A percentile compares a stretch with the other conserved stretches of the same genome.
phyloP scores from a whole-genome alignment of 2,329 filamentous ascomycete genomes.

The Coniella vitis region DNA sequence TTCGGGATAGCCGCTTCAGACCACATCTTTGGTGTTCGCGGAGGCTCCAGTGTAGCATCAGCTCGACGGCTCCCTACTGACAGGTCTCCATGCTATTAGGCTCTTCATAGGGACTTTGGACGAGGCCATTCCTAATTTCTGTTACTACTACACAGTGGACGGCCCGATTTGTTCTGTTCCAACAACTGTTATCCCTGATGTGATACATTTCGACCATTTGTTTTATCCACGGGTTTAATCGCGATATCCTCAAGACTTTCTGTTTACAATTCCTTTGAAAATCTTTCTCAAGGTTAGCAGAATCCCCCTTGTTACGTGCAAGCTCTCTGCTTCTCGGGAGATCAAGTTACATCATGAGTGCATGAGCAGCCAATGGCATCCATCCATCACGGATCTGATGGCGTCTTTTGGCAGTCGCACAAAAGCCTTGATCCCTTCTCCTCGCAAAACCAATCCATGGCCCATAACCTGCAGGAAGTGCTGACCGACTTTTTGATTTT shows the following conservation, averaged over 20 bases:
- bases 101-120: background rate
- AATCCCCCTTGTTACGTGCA: background rate
- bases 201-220: too few species aligned
- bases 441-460: background rate
- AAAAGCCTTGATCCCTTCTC: slow-evolving; percentile 3
- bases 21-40: slow-evolving; percentile 22
- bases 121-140: too few species aligned
- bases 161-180: too few species aligned
- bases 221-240: too few species aligned
- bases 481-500: slow-evolving; percentile 15
- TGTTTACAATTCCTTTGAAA: slow-evolving; percentile 25
- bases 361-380: slow-evolving; percentile 7
- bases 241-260: slow-evolving; percentile 14
- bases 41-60: slow-evolving; percentile 23
- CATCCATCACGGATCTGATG: slow-evolving; percentile 1
- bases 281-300: slow-evolving; percentile 17
- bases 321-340: slow-evolving; percentile 2
- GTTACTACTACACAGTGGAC: too few species aligned
- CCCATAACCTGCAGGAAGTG: slow-evolving; percentile 13
- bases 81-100: slow-evolving; percentile 22
- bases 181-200: too few species aligned
- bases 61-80: slow-evolving; percentile 11
- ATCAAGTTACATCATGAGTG: slow-evolving; percentile 1
- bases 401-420: slow-evolving; percentile 10
- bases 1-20: slow-evolving; percentile 39